Conservation (phyloP, 331 rosid species). For the Erythrophleum ivorense region DNA sequence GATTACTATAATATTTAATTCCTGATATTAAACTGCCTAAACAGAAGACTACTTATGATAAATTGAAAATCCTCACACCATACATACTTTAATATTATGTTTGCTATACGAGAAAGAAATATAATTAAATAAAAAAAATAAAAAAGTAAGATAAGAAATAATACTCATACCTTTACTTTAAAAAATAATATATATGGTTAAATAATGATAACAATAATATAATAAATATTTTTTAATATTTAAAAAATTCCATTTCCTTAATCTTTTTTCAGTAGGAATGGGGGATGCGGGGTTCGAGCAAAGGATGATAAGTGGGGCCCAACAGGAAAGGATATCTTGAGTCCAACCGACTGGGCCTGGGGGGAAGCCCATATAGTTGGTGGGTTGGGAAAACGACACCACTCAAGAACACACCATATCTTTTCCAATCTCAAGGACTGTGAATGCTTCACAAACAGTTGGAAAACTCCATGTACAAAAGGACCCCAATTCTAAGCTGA, state of each 20-base stretch:
- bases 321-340: constrained; percentile 3
- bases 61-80: not conserved
- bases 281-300: not conserved
- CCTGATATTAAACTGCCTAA: too few relatives aligned
- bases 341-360: constrained; percentile 49
- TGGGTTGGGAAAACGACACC: constrained; percentile 45
- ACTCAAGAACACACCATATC: constrained; percentile 41
- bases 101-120: too few relatives aligned
- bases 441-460: constrained; percentile 40
- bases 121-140: too few relatives aligned
- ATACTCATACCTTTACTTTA: too few relatives aligned
- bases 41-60: too few relatives aligned
- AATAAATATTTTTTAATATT: too few relatives aligned
- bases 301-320: constrained; percentile 6
- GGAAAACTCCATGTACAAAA: not conserved
- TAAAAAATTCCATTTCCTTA: too few relatives aligned
- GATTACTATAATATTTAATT: too few relatives aligned
- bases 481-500: constrained; percentile 14
- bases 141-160: too few relatives aligned
- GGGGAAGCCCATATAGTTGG: constrained; percentile 48
- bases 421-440: constrained; percentile 46
- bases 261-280: not conserved
- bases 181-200: too few relatives aligned
- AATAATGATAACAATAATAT: too few relatives aligned
- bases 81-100: too few relatives aligned